Conservation (phyloP, 164 flowering plant genomes). For the Malania oleifera region DNA sequence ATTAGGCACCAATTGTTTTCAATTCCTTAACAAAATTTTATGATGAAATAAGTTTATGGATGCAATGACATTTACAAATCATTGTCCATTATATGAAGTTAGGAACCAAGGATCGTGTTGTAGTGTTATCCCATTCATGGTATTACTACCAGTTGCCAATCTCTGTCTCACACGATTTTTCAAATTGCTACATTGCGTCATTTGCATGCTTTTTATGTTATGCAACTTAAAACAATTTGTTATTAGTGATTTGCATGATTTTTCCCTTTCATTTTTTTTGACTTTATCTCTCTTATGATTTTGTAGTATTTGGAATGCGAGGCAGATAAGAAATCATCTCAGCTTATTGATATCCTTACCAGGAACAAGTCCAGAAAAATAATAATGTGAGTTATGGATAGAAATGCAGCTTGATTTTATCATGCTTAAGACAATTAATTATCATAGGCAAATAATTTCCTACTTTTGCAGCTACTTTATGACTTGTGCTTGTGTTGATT, state of each 20-base stretch:
- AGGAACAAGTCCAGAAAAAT: background rate
- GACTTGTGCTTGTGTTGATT: constrained; percentile 10
- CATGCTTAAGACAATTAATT: background rate
- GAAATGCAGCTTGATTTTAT: background rate
- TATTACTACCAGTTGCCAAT: too few relatives aligned
- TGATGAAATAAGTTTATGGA: too few relatives aligned
- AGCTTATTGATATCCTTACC: constrained; percentile 2
- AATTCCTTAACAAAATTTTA: too few relatives aligned
- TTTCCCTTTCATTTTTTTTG: background rate
- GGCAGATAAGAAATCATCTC: constrained; percentile 1
- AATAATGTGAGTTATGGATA: constrained; percentile 1
- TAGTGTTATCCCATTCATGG: too few relatives aligned
- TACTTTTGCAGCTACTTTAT: constrained; percentile 5
- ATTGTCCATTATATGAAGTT: too few relatives aligned
- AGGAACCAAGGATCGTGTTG: background rate
- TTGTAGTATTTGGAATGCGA: constrained; percentile 7
- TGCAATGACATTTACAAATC: too few relatives aligned
- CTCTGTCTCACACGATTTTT: too few relatives aligned
- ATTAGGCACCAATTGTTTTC: too few relatives aligned
- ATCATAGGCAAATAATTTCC: background rate
- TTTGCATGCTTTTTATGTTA: too few relatives aligned
- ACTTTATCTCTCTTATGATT: background rate
- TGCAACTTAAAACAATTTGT: background rate
- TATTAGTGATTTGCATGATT: too few relatives aligned
- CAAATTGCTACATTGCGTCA: too few relatives aligned